Evolutionary conservation across 2,329 filamentous ascomycete species (phyloP), one percentile per base, ranked within the genome.

Genomic region (Trichoderma sp.): DNA sequence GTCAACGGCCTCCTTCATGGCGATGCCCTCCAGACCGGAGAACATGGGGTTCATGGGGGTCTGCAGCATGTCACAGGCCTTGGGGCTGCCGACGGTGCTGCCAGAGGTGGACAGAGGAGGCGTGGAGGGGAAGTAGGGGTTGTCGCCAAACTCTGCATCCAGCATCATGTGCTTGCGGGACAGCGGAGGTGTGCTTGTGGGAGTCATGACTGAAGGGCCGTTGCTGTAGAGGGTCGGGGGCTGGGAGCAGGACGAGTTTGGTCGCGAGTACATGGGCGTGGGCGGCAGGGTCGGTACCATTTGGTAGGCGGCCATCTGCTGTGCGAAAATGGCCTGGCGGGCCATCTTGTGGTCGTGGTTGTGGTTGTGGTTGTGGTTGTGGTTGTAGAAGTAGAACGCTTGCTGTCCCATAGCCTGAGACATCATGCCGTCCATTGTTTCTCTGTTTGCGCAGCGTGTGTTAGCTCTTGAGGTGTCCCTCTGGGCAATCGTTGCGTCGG

Each of bases 301-400:
- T 74, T 84, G 84, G 71, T 81, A 82, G 70, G 75, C 73, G 69
- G 82, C 66, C 55, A 65, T 69, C 46, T 69, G 81, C 70, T 86
- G 88, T 72, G 82, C 80, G 83, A 93, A 94, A 81, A 92, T 90
- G 66, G 89, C 89, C 81, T 94, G 91, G 76, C 90, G 86, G 78
- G 94, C 91, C 71, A 88, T 84, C 79, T 88, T 89, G 72, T 90
- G 86, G 74, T 96, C 92, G 73, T 91, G 89, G 76, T 89, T 90
- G 84, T 95, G 97, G 85, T 89, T 90, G 84, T 95, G 86, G 74
- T 96, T 92, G 73, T 91, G 89, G 76, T 89, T 90, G 84, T 95
- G 97, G 85, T 89, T 90, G 84, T 95, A 97, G 85, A 94, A 96
- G 86, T 92, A 94, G 85, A 94, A 96, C 69, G 91, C 84, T 73